These are phyloP conservation scores for Fusarium sp. DNA, from an alignment of 2,329 filamentous ascomycete species.

Conservation along the genomic window DNA sequence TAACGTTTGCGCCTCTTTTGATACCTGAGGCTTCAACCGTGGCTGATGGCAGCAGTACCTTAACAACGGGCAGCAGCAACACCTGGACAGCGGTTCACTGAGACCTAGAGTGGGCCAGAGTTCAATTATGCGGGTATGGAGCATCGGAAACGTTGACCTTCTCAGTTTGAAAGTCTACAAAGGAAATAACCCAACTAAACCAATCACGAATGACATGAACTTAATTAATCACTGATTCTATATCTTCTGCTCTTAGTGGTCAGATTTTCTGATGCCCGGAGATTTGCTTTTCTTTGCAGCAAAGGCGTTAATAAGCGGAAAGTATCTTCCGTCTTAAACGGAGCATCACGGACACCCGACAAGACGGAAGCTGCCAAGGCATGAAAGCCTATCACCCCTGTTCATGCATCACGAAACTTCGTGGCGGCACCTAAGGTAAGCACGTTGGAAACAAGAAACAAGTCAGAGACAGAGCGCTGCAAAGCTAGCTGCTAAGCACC, in stretches of 20 bases:
- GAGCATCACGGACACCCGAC: slow-evolving; percentile 8
- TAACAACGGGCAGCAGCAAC: too few relatives aligned
- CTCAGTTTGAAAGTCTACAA: too few relatives aligned
- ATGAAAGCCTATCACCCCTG: slow-evolving; percentile 22
- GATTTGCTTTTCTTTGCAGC: not conserved
- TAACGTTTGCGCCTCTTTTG: slow-evolving; percentile 19
- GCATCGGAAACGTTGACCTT: too few relatives aligned
- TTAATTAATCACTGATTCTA: not conserved
- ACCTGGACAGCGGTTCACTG: too few relatives aligned
- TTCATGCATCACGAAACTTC: slow-evolving; percentile 13
- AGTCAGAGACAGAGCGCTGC: slow-evolving; percentile 7
- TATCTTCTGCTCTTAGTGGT: not conserved
- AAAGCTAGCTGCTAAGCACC: not conserved
- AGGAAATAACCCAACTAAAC: too few relatives aligned
- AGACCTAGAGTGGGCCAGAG: too few relatives aligned
- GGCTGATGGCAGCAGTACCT: too few relatives aligned
- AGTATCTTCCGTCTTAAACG: slow-evolving; percentile 31
- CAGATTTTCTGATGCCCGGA: too few relatives aligned
- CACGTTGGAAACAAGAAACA: slow-evolving; percentile 33
- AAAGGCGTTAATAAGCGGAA: not conserved
- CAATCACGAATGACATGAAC: not conserved
- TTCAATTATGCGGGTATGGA: too few relatives aligned
- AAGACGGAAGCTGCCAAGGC: slow-evolving; percentile 22
- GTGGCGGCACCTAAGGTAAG: slow-evolving; percentile 29
- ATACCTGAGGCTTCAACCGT: slow-evolving; percentile 38